Percentiles rank a stretch among this genome's conserved stretches.
Evolutionary conservation across 768 basidiomycete genomes (phyloP).

Genomic region (Calocera viscosa): DNA sequence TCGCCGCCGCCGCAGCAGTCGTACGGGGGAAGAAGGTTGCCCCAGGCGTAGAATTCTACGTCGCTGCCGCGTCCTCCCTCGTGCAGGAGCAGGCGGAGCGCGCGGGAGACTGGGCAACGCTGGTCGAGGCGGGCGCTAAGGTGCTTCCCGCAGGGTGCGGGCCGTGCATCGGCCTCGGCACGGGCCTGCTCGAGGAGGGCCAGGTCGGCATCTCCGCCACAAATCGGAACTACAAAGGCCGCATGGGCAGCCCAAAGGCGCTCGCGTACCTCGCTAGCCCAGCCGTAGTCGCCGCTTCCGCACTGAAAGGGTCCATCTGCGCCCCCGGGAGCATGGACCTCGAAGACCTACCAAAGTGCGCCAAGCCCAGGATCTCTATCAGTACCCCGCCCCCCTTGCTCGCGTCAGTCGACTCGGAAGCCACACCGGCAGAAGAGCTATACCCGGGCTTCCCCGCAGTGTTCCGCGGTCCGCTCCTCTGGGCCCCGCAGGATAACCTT

Average conservation of each 20-base stretch:
- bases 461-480: constrained; percentile 79
- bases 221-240: constrained; percentile 96
- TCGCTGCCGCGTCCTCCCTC: constrained; percentile 84
- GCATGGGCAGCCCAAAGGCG: constrained; percentile 94
- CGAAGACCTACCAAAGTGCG: constrained; percentile 35
- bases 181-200: constrained; percentile 84
- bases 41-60: constrained; percentile 88
- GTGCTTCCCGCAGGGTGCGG: constrained; percentile 92
- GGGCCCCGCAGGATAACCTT: constrained; percentile 90
- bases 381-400: constrained; percentile 19
- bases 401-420: constrained; percentile 22
- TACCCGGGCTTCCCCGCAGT: constrained; percentile 68
- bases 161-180: constrained; percentile 93
- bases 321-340: constrained; percentile 60
- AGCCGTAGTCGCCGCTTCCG: constrained; percentile 92
- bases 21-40: constrained; percentile 70
- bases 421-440: constrained; percentile 42
- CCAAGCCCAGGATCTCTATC: constrained; percentile 27
- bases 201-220: constrained; percentile 95
- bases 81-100: constrained; percentile 85
- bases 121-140: constrained; percentile 81
- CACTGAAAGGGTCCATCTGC: constrained; percentile 80
- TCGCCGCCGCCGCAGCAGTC: constrained; percentile 84
- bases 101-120: constrained; percentile 74
- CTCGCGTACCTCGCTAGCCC: constrained; percentile 93